phyloP scores from a whole-genome alignment of 495 filamentous ascomycete species.

The Hyaloscypha variabilis region DNA sequence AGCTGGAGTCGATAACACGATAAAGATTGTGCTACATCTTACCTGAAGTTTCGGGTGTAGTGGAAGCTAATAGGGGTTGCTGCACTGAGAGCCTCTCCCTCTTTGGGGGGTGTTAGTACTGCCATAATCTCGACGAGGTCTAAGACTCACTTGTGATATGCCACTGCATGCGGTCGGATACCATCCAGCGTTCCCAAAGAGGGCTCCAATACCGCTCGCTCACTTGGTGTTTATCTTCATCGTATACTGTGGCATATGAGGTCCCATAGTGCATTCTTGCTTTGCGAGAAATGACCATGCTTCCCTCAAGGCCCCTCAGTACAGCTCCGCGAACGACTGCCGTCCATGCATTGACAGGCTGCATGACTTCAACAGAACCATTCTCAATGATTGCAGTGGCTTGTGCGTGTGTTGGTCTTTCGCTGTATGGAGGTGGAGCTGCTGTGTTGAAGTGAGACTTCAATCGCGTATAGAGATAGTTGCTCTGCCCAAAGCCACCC shows the following conservation, averaged over 20 bases:
- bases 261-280: constrained; percentile 79
- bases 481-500: constrained; percentile 70
- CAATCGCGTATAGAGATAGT: constrained; percentile 67
- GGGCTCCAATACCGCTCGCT: constrained; percentile 74
- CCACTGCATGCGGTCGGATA: constrained; percentile 79
- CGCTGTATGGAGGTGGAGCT: constrained; percentile 66
- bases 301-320: constrained; percentile 68
- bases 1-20: background rate
- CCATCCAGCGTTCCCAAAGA: constrained; percentile 81
- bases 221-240: constrained; percentile 67
- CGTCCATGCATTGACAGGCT: constrained; percentile 76
- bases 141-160: constrained; percentile 65
- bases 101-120: constrained; percentile 19
- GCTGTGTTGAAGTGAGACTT: constrained; percentile 66
- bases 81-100: constrained; percentile 72
- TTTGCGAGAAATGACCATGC: constrained; percentile 67
- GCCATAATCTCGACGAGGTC: background rate
- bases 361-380: constrained; percentile 69
- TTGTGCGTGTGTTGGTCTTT: constrained; percentile 59
- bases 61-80: constrained; percentile 70
- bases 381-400: constrained; percentile 41
- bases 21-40: constrained; percentile 2
- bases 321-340: constrained; percentile 73
- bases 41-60: constrained; percentile 76
- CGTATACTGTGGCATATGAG: constrained; percentile 74